phyloP scores from a whole-genome alignment of 2,329 filamentous ascomycete species.

The Botryotinia calthae region DNA sequence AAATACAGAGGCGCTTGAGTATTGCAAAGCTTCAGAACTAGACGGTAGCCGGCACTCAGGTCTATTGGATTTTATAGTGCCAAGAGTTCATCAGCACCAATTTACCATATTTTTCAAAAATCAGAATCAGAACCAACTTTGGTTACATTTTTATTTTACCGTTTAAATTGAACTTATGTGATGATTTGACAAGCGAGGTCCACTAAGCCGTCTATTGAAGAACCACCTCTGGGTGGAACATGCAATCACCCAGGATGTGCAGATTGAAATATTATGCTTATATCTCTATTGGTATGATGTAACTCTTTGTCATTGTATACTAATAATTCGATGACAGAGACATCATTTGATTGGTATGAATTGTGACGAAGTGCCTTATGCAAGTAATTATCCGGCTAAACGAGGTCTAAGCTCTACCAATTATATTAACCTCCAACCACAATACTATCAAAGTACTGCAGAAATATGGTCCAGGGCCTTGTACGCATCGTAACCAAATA shows the following conservation, averaged over 20 bases:
- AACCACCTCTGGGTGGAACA: not conserved
- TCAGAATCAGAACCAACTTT: not conserved
- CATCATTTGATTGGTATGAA: not conserved
- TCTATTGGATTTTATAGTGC: not conserved
- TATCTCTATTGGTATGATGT: not conserved
- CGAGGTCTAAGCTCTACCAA: not conserved
- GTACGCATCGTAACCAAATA: conserved; percentile 29
- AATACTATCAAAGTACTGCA: not conserved
- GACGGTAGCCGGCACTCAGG: not conserved
- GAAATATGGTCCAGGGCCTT: conserved; percentile 12
- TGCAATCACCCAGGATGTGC: not conserved
- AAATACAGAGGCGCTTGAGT: not conserved
- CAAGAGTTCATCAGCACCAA: not conserved
- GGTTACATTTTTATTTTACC: not conserved
- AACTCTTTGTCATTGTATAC: not conserved
- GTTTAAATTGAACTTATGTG: too few species aligned
- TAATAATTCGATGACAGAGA: not conserved
- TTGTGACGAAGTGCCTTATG: too few species aligned
- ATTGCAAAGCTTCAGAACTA: not conserved
- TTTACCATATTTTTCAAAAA: not conserved
- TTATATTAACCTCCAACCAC: not conserved
- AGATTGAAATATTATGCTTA: not conserved
- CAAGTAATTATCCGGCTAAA: not conserved
- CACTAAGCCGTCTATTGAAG: not conserved
- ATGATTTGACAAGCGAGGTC: too few species aligned